Conservation (phyloP, 2,329 filamentous ascomycete species). For the Leptographium galeiforme region DNA sequence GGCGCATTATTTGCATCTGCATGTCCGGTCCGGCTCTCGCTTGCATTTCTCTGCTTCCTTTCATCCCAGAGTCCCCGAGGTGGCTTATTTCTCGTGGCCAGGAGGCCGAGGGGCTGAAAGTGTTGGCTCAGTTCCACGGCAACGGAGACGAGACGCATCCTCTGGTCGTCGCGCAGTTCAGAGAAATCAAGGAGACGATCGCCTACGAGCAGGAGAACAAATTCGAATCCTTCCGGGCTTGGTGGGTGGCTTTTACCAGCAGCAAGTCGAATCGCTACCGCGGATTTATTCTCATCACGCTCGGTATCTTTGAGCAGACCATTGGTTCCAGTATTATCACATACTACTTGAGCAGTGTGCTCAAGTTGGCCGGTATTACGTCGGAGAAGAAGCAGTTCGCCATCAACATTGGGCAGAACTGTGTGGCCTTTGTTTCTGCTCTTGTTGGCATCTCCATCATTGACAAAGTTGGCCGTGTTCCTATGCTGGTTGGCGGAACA, state of each 20-base stretch:
- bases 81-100: constrained; percentile 34
- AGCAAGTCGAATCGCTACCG: background rate
- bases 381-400: constrained; percentile 31
- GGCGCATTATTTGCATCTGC: constrained; percentile 22
- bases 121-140: constrained; percentile 36
- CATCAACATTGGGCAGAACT: constrained; percentile 21
- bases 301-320: constrained; percentile 31
- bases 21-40: constrained; percentile 22
- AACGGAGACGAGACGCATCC: constrained; percentile 28
- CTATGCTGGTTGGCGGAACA: constrained; percentile 11
- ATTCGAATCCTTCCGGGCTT: background rate
- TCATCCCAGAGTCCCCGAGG: constrained; percentile 30
- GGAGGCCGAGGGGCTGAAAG: constrained; percentile 25
- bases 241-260: background rate
- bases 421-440: constrained; percentile 1
- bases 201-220: constrained; percentile 7
- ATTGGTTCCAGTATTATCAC: constrained; percentile 25
- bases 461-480: constrained; percentile 9
- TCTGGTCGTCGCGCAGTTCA: constrained; percentile 11
- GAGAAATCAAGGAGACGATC: constrained; percentile 16
- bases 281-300: constrained; percentile 3
- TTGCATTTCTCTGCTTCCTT: constrained; percentile 28
- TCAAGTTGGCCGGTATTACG: constrained; percentile 37
- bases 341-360: constrained; percentile 36
- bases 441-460: constrained; percentile 5